Conservation (phyloP, 108 stramenopile genomes). For the Conticribra guillardii region DNA sequence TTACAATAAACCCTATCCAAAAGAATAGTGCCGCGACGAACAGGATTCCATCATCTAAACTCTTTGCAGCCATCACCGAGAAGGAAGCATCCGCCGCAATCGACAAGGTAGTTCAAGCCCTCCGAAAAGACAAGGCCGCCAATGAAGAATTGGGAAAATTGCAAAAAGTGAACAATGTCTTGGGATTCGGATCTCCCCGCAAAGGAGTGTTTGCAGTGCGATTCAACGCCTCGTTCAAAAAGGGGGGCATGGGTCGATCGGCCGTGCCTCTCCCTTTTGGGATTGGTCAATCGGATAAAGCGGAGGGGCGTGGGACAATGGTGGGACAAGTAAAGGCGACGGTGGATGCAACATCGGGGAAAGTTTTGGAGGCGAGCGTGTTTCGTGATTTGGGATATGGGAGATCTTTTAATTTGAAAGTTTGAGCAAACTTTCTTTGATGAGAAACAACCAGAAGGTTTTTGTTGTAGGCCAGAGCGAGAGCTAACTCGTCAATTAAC, state of each 20-base stretch:
- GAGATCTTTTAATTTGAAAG: conserved; percentile 75
- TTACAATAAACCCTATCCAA: too few species aligned
- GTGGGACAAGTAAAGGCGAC: conserved; percentile 89
- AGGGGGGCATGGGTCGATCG: conserved; percentile 63
- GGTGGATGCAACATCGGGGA: conserved; percentile 66
- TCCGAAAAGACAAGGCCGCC: conserved; percentile 68
- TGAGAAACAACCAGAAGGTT: too few species aligned
- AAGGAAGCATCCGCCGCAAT: conserved; percentile 74
- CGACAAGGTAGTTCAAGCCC: conserved; percentile 77
- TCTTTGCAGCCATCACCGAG: conserved; percentile 20
- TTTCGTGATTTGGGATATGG: conserved; percentile 93
- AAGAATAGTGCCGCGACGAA: too few species aligned
- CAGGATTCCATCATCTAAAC: background rate
- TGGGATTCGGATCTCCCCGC: conserved; percentile 75
- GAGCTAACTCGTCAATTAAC: too few species aligned
- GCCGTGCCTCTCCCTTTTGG: conserved; percentile 78
- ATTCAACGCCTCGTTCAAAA: conserved; percentile 85
- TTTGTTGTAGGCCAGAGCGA: too few species aligned
- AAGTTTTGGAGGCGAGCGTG: conserved; percentile 66
- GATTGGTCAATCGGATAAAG: conserved; percentile 69
- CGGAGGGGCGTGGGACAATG: conserved; percentile 82
- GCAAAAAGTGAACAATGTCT: conserved; percentile 65
- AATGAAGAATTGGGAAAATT: conserved; percentile 76
- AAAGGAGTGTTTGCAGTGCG: conserved; percentile 68
- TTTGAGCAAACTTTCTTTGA: conserved; percentile 4